Conservation (phyloP, 2,329 filamentous ascomycete genomes). For the Pseudopithomyces chartarum region DNA sequence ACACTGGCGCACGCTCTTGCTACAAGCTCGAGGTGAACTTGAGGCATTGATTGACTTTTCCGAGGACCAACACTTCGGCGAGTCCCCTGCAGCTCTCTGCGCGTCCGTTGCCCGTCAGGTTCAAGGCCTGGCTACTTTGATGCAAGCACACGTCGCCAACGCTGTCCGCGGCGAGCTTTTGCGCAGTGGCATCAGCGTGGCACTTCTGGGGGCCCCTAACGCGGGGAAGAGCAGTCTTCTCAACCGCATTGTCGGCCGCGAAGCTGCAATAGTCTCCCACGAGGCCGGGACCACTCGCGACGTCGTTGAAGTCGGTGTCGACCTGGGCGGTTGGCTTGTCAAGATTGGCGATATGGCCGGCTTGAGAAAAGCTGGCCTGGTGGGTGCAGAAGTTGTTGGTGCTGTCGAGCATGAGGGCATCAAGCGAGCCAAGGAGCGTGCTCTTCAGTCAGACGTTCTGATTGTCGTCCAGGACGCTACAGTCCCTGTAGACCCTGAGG, state of each 20-base stretch:
- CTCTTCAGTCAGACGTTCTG: slow-evolving; percentile 82
- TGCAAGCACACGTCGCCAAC: slow-evolving; percentile 74
- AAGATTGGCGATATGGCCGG: slow-evolving; percentile 96
- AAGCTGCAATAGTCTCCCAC: slow-evolving; percentile 91
- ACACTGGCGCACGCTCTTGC: slow-evolving; percentile 74
- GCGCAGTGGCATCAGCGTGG: slow-evolving; percentile 81
- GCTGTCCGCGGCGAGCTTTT: slow-evolving; percentile 83
- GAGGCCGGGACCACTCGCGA: slow-evolving; percentile 95
- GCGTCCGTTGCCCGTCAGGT: slow-evolving; percentile 71
- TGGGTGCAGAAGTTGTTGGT: slow-evolving; percentile 59
- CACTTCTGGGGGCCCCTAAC: slow-evolving; percentile 89
- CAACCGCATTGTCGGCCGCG: slow-evolving; percentile 85
- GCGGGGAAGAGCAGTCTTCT: slow-evolving; percentile 93
- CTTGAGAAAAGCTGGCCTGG: slow-evolving; percentile 62
- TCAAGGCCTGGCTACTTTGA: slow-evolving; percentile 61
- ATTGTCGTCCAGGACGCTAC: slow-evolving; percentile 72
- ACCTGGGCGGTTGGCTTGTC: slow-evolving; percentile 87
- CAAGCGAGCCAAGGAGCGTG: slow-evolving; percentile 78
- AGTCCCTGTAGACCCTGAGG: slow-evolving; percentile 69
- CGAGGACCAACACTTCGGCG: slow-evolving; percentile 96
- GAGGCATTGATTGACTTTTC: slow-evolving; percentile 97
- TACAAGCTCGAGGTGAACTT: slow-evolving; percentile 85
- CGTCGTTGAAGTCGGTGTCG: slow-evolving; percentile 88
- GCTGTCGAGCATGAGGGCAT: slow-evolving; percentile 89
- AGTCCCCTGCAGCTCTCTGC: slow-evolving; percentile 75